Conservation (phyloP, 352 stramenopile species). For the Globisporangium nagaii region DNA sequence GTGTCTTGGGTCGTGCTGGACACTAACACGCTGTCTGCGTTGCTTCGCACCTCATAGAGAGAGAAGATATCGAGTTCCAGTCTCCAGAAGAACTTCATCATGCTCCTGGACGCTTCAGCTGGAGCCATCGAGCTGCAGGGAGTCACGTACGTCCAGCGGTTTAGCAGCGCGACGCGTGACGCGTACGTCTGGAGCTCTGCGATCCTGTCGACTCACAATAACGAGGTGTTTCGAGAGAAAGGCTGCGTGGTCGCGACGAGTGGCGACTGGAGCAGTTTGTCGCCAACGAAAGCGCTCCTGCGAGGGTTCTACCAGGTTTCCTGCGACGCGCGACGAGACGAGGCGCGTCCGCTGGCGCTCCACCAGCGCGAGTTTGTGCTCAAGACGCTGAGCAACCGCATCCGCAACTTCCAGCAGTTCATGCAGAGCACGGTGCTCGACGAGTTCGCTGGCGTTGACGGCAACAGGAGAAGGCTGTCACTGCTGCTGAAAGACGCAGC, state of each 20-base stretch:
- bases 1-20: too few relatives aligned
- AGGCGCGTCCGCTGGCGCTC: background rate
- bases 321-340: background rate
- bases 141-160: background rate
- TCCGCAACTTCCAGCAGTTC: constrained; percentile 2
- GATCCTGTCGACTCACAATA: background rate
- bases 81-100: background rate
- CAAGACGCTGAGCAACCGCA: constrained; percentile 1
- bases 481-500: background rate
- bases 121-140: constrained; percentile 1
- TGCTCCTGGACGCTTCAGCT: background rate
- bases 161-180: background rate
- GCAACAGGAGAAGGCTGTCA: background rate
- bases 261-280: background rate
- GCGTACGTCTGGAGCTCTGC: background rate
- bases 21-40: background rate
- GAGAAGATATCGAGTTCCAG: background rate
- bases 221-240: constrained; percentile 1
- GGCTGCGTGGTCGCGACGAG: background rate
- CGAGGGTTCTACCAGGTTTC: background rate
- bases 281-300: background rate
- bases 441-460: background rate
- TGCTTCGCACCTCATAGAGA: background rate
- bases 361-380: constrained; percentile 5
- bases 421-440: constrained; percentile 4